Conservation (phyloP, 2,329 filamentous ascomycete species). For the Trichoderma sp. region DNA sequence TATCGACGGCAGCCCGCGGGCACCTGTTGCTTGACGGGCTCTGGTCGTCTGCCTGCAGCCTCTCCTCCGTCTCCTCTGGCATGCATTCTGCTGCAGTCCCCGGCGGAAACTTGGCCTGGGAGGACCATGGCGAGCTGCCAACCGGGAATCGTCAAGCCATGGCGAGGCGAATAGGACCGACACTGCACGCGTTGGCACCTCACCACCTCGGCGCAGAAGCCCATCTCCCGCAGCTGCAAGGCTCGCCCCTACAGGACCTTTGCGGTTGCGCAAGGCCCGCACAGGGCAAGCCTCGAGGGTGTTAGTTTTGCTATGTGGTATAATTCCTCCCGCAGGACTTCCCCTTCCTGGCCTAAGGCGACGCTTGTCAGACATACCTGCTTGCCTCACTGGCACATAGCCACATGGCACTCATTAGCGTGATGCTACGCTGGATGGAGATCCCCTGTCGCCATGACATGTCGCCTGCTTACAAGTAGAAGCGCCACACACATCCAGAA, state of each 20-base stretch:
- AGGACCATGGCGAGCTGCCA: background rate
- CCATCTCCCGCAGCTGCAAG: background rate
- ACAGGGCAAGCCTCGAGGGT: background rate
- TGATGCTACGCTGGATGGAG: conserved; percentile 14
- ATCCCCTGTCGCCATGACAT: conserved; percentile 15
- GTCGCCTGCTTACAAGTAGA: background rate
- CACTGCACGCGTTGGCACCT: conserved; percentile 8
- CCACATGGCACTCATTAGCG: conserved; percentile 22
- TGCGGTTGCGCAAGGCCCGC: conserved; percentile 7
- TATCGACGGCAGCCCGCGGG: background rate
- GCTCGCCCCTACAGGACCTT: background rate
- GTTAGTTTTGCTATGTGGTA: conserved; percentile 3
- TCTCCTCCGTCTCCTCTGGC: background rate
- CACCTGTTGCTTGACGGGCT: background rate
- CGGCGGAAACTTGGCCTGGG: conserved; percentile 4
- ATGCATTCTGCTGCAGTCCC: background rate
- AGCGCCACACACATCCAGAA: background rate
- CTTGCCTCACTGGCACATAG: conserved; percentile 19
- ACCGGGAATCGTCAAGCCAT: background rate
- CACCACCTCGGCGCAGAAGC: conserved; percentile 6
- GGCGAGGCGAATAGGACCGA: conserved; percentile 10
- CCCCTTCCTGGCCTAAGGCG: conserved; percentile 20
- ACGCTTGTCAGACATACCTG: conserved; percentile 18
- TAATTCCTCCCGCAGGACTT: conserved; percentile 20
- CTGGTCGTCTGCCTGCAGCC: background rate